Evolutionary conservation across 805 yeast species (phyloP).

Genomic region (Priceomyces castillae): DNA sequence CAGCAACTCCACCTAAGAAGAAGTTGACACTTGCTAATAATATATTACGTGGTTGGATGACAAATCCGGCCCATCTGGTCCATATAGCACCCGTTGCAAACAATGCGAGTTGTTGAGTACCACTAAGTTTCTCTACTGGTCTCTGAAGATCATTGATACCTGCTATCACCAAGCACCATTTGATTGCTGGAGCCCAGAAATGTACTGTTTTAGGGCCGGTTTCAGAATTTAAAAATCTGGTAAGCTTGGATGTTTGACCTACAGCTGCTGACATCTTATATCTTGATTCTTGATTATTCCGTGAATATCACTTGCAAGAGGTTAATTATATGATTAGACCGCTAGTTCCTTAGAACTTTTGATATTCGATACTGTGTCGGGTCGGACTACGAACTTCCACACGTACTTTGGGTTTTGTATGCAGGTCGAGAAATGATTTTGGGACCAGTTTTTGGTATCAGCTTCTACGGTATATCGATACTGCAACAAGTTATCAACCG

Average conservation of each 20-base stretch:
- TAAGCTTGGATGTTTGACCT: slow-evolving; percentile 51
- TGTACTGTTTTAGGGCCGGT: slow-evolving; percentile 98
- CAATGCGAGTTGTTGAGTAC: slow-evolving; percentile 84
- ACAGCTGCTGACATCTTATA: slow-evolving; percentile 27
- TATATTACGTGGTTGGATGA: slow-evolving; percentile 82
- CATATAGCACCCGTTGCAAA: slow-evolving; percentile 91
- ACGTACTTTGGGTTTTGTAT: neutral
- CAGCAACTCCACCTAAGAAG: slow-evolving; percentile 88
- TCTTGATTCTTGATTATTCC: neutral
- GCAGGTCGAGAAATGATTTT: neutral
- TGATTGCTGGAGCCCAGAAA: slow-evolving; percentile 73
- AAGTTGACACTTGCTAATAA: slow-evolving; percentile 91
- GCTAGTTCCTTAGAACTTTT: neutral
- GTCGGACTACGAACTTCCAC: neutral
- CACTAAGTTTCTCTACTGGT: slow-evolving; percentile 89
- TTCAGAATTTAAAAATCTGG: slow-evolving; percentile 73
- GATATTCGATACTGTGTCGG: neutral
- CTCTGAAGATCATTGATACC: slow-evolving; percentile 83
- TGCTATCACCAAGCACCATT: slow-evolving; percentile 91
- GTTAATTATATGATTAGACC: no score
- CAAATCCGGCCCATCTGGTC: slow-evolving; percentile 96
- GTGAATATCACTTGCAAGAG: neutral
- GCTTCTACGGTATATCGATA: no score
- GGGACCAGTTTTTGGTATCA: no score
- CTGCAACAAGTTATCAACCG: no score